Base-by-base conservation (phyloP, 78 protist genomes). In the Speleostelium caveatum region DNA sequence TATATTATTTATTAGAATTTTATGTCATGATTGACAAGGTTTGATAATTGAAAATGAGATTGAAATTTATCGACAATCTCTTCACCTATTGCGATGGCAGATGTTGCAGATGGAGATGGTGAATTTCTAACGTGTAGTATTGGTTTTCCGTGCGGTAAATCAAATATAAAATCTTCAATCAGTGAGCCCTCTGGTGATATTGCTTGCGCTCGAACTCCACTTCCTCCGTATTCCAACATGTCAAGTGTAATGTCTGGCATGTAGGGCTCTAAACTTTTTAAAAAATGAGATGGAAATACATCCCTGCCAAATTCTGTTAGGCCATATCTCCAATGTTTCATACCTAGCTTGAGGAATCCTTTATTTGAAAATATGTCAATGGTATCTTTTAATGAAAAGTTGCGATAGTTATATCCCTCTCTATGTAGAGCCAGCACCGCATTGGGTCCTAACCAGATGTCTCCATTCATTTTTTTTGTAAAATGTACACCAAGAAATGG, bases 41-140 rank as follows among this genome's bases (percentile, higher is more conserved):
- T n/a, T n/a, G n/a, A n/a, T n/a, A n/a, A n/a, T 45, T 58, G 8
- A 58, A 58, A 58, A 4, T 58, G 62, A 58, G 28, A 28, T 28
- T 86, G 24, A 19, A 73, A 88, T 32, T 8, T 36, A 55, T 78
- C 56, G 4, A 67, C 78, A 26, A 94, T 65, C 38, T 65, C 76
- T 21, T 74, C 45, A 2, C 95, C 95, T 39, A 95, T 86, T 26
- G 96, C 95, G 2, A 95, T 59, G 16, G 92, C 75, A 4, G 95
- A 74, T 19, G 96, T 95, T 3, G 95, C 95, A 3, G 93, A 78
- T 17, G 96, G 96, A 17, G 96, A 95, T 0, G 96, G 96, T 26
- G 94, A 86, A 36, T 91, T 95, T 38, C 95, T 39, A 17, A 95
- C 93, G 26, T 83, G 91, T 6, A 95, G 6, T 16, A 86, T 49